Percentiles rank a stretch among this genome's conserved stretches.
Evolutionary conservation across 768 basidiomycete genomes (phyloP).

Genomic region (Xanthoconium purpureum): DNA sequence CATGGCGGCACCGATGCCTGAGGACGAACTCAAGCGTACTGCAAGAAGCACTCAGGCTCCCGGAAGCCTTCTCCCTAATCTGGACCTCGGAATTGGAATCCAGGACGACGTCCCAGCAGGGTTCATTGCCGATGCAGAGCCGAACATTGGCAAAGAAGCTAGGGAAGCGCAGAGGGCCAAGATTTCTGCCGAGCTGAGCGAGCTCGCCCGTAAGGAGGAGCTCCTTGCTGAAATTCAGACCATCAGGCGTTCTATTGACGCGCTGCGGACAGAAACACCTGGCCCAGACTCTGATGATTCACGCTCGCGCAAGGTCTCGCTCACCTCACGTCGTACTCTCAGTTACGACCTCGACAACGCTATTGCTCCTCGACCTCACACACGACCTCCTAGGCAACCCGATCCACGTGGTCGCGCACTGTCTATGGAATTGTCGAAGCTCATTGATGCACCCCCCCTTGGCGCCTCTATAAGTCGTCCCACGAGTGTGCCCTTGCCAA

Average conservation of each 20-base stretch:
- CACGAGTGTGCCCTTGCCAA: slow-evolving; percentile 61
- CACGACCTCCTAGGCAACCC: slow-evolving; percentile 65
- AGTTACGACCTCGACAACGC: slow-evolving; percentile 61
- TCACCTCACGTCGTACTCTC: slow-evolving; percentile 64
- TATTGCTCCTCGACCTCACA: slow-evolving; percentile 51
- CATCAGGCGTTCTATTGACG: slow-evolving; percentile 76
- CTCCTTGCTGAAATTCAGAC: slow-evolving; percentile 75
- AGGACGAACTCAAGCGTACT: slow-evolving; percentile 58
- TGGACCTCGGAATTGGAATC: slow-evolving; percentile 75
- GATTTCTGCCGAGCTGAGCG: slow-evolving; percentile 44
- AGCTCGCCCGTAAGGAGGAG: slow-evolving; percentile 65
- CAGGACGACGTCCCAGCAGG: slow-evolving; percentile 70
- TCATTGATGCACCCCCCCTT: slow-evolving; percentile 41
- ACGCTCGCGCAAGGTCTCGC: slow-evolving; percentile 59
- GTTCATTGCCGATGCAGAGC: slow-evolving; percentile 54
- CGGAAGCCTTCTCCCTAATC: slow-evolving; percentile 55
- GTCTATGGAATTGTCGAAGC: slow-evolving; percentile 65
- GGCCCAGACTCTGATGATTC: slow-evolving; percentile 47
- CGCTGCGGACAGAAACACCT: slow-evolving; percentile 69
- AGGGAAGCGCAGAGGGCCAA: slow-evolving; percentile 33
- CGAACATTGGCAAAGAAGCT: slow-evolving; percentile 28
- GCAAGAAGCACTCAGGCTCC: slow-evolving; percentile 49
- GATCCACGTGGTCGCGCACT: slow-evolving; percentile 69
- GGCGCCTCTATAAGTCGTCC: slow-evolving; percentile 63
- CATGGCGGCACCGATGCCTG: slow-evolving; percentile 55